phyloP scores from a whole-genome alignment of 2,329 filamentous ascomycete genomes.

The Alternaria sp. region DNA sequence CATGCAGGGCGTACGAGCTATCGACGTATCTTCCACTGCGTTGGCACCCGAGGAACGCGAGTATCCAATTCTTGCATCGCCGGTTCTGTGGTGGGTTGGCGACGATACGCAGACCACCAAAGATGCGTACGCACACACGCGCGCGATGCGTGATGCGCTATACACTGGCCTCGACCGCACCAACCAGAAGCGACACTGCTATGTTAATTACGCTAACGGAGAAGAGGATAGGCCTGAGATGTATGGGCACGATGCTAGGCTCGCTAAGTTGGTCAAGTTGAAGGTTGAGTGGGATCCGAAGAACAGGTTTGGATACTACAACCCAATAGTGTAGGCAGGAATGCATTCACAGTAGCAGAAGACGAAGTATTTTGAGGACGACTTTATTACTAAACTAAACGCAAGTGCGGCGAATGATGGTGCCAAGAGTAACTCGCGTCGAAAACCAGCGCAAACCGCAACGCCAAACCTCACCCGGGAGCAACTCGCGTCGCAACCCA shows the following conservation, averaged over 20 bases:
- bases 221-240: constrained; percentile 32
- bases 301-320: constrained; percentile 36
- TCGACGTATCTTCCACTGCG: constrained; percentile 15
- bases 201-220: constrained; percentile 46
- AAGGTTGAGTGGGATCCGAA: constrained; percentile 41
- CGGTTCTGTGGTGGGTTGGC: constrained; percentile 24
- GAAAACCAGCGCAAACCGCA: not conserved
- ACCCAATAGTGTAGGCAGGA: constrained; percentile 19
- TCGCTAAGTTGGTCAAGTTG: constrained; percentile 32
- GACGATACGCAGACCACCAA: constrained; percentile 7
- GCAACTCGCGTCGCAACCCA: not conserved
- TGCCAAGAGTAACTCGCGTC: not conserved
- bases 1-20: constrained; percentile 21
- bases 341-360: not conserved
- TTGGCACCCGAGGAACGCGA: constrained; percentile 38
- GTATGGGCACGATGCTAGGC: constrained; percentile 40
- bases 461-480: not conserved
- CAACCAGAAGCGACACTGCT: constrained; percentile 26
- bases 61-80: constrained; percentile 31
- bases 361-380: not conserved
- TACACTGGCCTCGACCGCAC: constrained; percentile 14
- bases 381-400: not conserved
- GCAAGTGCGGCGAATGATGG: not conserved
- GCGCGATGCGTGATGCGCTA: constrained; percentile 12
- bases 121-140: not conserved